These are phyloP conservation scores for Naganishia vaughanmartiniae DNA, from an alignment of 768 basidiomycete genomes.

Conservation along the genomic window DNA sequence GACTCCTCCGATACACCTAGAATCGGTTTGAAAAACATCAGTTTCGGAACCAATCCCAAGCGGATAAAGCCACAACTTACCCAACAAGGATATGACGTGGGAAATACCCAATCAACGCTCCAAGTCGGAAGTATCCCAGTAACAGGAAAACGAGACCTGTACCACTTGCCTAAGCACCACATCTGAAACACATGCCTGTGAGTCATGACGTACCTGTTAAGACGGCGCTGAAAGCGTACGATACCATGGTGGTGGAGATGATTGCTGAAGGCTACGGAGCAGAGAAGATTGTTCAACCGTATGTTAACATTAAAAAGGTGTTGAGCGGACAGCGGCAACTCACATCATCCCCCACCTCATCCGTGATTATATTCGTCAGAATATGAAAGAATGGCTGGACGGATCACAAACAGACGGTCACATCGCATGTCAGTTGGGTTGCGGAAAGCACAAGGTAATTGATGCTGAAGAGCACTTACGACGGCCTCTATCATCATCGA, in stretches of 20 bases:
- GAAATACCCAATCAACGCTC: conserved; percentile 87
- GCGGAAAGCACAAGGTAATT: not conserved
- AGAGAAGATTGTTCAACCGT: not conserved
- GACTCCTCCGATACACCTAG: conserved; percentile 77
- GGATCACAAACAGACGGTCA: not conserved
- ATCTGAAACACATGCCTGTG: not conserved
- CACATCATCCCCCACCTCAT: conserved; percentile 66
- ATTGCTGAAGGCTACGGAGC: conserved; percentile 59
- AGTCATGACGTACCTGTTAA: conserved; percentile 65
- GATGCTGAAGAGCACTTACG: conserved; percentile 52
- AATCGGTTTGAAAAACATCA: conserved; percentile 1
- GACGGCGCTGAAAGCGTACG: conserved; percentile 80
- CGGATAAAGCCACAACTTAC: conserved; percentile 54
- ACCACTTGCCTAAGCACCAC: not conserved
- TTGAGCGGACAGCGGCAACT: conserved; percentile 24
- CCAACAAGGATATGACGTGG: conserved; percentile 96
- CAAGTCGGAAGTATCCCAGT: conserved; percentile 78
- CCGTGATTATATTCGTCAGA: conserved; percentile 71
- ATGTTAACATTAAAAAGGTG: too few species aligned
- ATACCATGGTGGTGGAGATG: conserved; percentile 86
- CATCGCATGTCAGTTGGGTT: not conserved
- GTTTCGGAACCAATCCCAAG: conserved; percentile 55
- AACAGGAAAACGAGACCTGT: conserved; percentile 75
- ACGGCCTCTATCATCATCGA: conserved; percentile 94
- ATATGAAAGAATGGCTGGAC: conserved; percentile 90